A percentile compares a stretch with the other conserved stretches of the same genome.
Evolutionary conservation across 2,329 filamentous ascomycete species (phyloP).

Genomic region (Hypoxylon sp.): DNA sequence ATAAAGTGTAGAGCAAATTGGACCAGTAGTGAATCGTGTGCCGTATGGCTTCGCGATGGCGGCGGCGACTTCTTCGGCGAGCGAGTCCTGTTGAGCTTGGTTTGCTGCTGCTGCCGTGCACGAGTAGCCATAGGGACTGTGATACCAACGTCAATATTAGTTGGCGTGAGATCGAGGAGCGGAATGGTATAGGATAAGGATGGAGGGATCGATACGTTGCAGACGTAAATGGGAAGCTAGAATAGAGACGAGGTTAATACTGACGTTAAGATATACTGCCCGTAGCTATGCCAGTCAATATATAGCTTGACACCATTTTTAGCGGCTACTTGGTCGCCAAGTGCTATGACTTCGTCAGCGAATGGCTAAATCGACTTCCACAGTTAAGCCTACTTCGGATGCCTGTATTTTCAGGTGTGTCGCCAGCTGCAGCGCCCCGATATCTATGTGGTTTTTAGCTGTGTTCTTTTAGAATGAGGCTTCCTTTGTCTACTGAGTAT

Average conservation of each 20-base stretch:
- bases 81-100: constrained; percentile 40
- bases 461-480: too few relatives aligned
- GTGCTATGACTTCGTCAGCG: constrained; percentile 47
- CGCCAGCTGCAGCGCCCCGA: constrained; percentile 51
- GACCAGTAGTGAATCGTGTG: constrained; percentile 49
- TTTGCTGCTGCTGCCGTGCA: constrained; percentile 41
- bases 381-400: constrained; percentile 38
- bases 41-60: constrained; percentile 40
- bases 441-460: constrained; percentile 52
- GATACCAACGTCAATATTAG: constrained; percentile 8
- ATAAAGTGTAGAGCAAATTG: constrained; percentile 51
- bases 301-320: constrained; percentile 43
- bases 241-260: neutral
- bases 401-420: constrained; percentile 59
- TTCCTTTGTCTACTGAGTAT: too few relatives aligned
- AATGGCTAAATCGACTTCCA: neutral
- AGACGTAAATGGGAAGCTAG: neutral
- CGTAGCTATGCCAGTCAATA: constrained; percentile 45
- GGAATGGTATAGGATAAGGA: too few relatives aligned
- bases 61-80: constrained; percentile 47
- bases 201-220: neutral
- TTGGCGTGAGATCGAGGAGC: too few relatives aligned
- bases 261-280: constrained; percentile 44
- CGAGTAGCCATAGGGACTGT: constrained; percentile 44
- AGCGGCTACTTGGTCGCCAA: constrained; percentile 55